Conservation (phyloP, 2,329 filamentous ascomycete genomes). For the Tolypocladium amazonense region DNA sequence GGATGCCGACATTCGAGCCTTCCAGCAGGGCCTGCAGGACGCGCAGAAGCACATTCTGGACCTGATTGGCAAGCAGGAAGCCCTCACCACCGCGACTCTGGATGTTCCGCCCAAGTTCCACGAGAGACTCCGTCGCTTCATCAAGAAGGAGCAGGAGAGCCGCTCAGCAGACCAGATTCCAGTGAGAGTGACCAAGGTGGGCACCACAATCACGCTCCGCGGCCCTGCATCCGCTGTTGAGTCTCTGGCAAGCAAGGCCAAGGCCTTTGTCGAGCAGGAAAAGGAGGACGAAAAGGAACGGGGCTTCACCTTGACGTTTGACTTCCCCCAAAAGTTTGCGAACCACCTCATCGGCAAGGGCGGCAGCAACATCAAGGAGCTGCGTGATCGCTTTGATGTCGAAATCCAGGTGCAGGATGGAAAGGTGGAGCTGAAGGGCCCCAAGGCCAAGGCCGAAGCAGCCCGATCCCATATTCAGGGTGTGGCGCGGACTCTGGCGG, state of each 20-base stretch:
- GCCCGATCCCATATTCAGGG: slow-evolving; percentile 74
- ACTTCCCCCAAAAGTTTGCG: slow-evolving; percentile 90
- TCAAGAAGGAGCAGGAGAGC: slow-evolving; percentile 52
- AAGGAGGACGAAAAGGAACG: slow-evolving; percentile 90
- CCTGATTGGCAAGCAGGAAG: slow-evolving; percentile 48
- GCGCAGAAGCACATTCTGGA: slow-evolving; percentile 47
- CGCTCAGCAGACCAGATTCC: slow-evolving; percentile 48
- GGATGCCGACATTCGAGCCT: slow-evolving; percentile 37
- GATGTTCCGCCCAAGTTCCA: slow-evolving; percentile 56
- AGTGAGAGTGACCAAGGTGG: slow-evolving; percentile 46
- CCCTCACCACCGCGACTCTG: slow-evolving; percentile 36
- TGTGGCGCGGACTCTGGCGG: slow-evolving; percentile 73
- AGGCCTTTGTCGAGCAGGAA: slow-evolving; percentile 74
- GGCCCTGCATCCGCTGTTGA: slow-evolving; percentile 67
- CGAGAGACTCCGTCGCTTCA: slow-evolving; percentile 51
- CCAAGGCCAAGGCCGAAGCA: slow-evolving; percentile 84
- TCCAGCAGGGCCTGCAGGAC: slow-evolving; percentile 44
- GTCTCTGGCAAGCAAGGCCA: slow-evolving; percentile 60
- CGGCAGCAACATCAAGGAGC: slow-evolving; percentile 54
- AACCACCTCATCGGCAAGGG: slow-evolving; percentile 70
- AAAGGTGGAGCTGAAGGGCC: slow-evolving; percentile 90
- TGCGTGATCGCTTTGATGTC: slow-evolving; percentile 57
- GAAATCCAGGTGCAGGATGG: slow-evolving; percentile 87
- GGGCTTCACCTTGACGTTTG: slow-evolving; percentile 74
- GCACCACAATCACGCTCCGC: slow-evolving; percentile 58